Conservation (phyloP, 208 protist species). For the Endotrypanum monterogeii region DNA sequence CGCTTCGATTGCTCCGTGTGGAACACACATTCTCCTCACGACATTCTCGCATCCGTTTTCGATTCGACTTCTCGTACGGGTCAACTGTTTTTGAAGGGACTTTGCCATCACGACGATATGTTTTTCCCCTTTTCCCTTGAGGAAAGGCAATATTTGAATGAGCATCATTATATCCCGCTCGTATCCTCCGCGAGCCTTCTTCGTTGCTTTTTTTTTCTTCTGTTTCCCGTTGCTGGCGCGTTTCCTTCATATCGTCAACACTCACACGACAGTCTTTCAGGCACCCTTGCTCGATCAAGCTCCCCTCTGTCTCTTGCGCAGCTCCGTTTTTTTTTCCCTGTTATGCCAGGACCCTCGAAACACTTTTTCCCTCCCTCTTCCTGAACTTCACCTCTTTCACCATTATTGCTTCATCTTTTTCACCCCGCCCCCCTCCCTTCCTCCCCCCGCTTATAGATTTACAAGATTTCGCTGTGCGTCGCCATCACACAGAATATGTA, state of each 20-base stretch:
- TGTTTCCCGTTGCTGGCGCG: slow-evolving; percentile 3
- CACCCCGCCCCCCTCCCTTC: not conserved
- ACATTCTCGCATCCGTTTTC: not conserved
- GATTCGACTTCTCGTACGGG: not conserved
- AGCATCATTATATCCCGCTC: too few species aligned
- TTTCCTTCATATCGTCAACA: not conserved
- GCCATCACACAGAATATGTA: too few species aligned
- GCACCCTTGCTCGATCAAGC: not conserved
- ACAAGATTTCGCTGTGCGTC: too few species aligned
- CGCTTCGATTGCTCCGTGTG: too few species aligned
- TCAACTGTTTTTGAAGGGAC: not conserved
- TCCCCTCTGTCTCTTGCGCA: not conserved
- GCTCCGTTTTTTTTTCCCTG: not conserved
- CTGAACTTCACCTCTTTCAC: not conserved
- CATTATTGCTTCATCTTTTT: not conserved
- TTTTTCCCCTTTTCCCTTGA: too few species aligned
- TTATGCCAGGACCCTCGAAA: not conserved
- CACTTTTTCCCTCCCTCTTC: not conserved
- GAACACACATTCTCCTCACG: not conserved
- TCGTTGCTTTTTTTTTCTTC: slow-evolving; percentile 6
- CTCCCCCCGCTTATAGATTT: too few species aligned
- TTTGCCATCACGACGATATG: too few species aligned
- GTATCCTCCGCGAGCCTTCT: not conserved
- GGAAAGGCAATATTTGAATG: too few species aligned
- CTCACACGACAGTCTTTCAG: not conserved